Conservation (phyloP, 148 eudicot genomes). For the Euryodendron excelsum region DNA sequence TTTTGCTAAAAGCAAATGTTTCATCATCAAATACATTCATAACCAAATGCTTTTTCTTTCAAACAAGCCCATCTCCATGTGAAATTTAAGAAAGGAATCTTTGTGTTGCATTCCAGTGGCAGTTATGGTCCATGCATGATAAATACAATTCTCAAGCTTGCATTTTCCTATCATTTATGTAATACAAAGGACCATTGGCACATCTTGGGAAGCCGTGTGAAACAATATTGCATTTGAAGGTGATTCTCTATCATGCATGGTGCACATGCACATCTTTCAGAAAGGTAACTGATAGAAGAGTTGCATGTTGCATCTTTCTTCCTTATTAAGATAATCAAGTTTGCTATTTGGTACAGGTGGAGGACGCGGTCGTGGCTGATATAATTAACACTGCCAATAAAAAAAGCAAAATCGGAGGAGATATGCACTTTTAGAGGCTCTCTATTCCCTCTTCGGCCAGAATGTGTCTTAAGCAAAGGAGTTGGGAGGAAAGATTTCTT, state of each 20-base stretch:
- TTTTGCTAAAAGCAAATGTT: background rate
- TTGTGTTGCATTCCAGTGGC: background rate
- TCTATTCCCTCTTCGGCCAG: background rate
- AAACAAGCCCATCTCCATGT: no score
- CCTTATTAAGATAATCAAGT: background rate
- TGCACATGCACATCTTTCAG: background rate
- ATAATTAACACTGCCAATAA: background rate
- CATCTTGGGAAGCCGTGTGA: background rate
- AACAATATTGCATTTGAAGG: background rate
- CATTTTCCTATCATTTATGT: background rate
- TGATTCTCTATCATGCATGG: background rate
- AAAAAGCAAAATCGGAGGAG: background rate
- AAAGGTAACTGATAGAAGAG: no score
- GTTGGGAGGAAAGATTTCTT: background rate
- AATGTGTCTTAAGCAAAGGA: background rate
- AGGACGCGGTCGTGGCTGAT: slow-evolving; percentile 24
- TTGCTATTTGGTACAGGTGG: slow-evolving; percentile 4
- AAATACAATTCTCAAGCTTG: background rate
- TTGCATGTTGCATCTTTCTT: background rate
- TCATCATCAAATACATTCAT: background rate
- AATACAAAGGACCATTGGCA: background rate
- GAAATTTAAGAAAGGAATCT: background rate
- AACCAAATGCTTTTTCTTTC: background rate
- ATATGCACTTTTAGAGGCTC: background rate
- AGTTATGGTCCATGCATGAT: background rate